A percentile compares a stretch with the other conserved stretches of the same genome.
phyloP scores from a whole-genome alignment of 345 rosid genomes.

The Hypericum perforatum region DNA sequence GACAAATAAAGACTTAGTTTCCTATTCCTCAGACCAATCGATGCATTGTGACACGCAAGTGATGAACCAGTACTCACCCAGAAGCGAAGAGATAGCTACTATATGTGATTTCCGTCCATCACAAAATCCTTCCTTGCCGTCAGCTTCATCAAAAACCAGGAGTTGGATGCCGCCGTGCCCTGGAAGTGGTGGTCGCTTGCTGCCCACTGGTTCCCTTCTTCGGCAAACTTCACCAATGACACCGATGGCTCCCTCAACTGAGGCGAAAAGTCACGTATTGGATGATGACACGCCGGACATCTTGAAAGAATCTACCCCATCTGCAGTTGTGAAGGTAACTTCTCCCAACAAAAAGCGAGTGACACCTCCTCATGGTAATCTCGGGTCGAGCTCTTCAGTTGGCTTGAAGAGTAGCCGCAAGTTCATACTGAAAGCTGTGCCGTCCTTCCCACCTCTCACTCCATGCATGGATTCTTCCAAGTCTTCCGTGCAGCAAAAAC shows the following conservation, averaged over 20 bases:
- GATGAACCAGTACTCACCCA: slow-evolving; percentile 23
- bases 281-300: slow-evolving; percentile 45
- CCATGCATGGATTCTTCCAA: slow-evolving; percentile 29
- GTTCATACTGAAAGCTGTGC: slow-evolving; percentile 44
- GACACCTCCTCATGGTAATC: slow-evolving; percentile 33
- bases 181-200: slow-evolving; percentile 20
- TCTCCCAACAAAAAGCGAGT: slow-evolving; percentile 49
- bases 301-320: slow-evolving; percentile 29
- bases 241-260: slow-evolving; percentile 24
- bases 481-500: slow-evolving; percentile 13
- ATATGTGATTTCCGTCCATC: slow-evolving; percentile 24
- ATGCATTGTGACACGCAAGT: slow-evolving; percentile 17
- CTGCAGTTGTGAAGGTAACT: slow-evolving; percentile 30
- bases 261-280: slow-evolving; percentile 21
- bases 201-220: slow-evolving; percentile 21
- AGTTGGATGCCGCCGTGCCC: slow-evolving; percentile 19
- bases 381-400: slow-evolving; percentile 28
- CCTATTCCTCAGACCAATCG: slow-evolving; percentile 14
- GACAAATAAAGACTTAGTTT: slow-evolving; percentile 18
- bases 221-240: slow-evolving; percentile 32
- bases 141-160: slow-evolving; percentile 27
- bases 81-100: slow-evolving; percentile 17
- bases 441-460: slow-evolving; percentile 51
- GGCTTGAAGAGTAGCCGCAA: slow-evolving; percentile 42
- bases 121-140: slow-evolving; percentile 15